Conservation (phyloP, 805 yeast species). For the Alloascoidea africana region DNA sequence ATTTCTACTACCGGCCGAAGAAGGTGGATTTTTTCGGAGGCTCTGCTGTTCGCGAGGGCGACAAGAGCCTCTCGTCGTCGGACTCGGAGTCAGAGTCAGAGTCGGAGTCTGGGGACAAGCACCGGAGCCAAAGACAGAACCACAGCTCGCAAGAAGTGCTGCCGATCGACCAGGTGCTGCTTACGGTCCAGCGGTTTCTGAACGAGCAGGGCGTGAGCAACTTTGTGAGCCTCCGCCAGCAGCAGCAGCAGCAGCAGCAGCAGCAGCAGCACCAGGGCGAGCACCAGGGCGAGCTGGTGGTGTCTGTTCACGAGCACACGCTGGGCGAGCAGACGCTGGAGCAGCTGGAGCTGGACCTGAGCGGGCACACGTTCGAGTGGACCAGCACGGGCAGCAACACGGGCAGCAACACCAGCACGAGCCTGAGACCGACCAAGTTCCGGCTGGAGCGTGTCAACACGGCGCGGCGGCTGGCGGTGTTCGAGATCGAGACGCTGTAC, state of each 20-base stretch:
- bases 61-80: background rate
- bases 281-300: background rate
- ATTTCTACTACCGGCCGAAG: too few relatives aligned
- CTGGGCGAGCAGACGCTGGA: background rate
- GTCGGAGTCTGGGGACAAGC: too few relatives aligned
- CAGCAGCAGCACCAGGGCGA: too few relatives aligned
- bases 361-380: background rate
- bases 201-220: background rate
- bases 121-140: too few relatives aligned
- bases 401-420: background rate
- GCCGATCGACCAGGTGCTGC: too few relatives aligned
- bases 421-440: background rate
- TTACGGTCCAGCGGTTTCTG: background rate
- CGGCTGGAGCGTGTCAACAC: background rate
- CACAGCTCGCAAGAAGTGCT: too few relatives aligned
- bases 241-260: background rate
- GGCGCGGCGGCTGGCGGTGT: background rate
- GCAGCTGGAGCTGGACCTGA: background rate
- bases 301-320: background rate
- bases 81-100: too few relatives aligned
- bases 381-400: too few relatives aligned
- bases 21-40: too few relatives aligned
- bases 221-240: background rate
- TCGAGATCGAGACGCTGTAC: slow-evolving; percentile 1
- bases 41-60: background rate